Conservation (phyloP, 2,329 filamentous ascomycete genomes). For the Rhynchosporium secalis region DNA sequence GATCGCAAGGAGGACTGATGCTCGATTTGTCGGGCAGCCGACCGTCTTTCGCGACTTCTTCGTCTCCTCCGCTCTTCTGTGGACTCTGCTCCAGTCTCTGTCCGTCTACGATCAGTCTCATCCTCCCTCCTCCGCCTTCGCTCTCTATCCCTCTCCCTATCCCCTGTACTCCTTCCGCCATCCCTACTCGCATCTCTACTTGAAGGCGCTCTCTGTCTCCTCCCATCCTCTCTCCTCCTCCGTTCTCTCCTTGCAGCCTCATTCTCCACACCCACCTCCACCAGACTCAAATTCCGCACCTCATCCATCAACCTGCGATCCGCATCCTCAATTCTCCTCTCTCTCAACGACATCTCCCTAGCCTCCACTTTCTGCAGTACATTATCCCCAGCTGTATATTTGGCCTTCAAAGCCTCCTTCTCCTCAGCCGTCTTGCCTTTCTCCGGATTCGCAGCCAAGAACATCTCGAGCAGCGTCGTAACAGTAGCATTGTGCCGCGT, state of each 20-base stretch:
- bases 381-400: slow-evolving; percentile 80
- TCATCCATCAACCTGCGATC: slow-evolving; percentile 38
- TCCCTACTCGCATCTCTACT: slow-evolving; percentile 41
- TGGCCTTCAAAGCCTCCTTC: slow-evolving; percentile 70
- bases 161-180: slow-evolving; percentile 33
- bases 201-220: slow-evolving; percentile 32
- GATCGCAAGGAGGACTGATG: slow-evolving; percentile 89
- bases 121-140: slow-evolving; percentile 38
- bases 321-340: slow-evolving; percentile 52
- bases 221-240: slow-evolving; percentile 37
- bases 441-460: slow-evolving; percentile 74
- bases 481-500: slow-evolving; percentile 90
- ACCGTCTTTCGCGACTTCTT: slow-evolving; percentile 36
- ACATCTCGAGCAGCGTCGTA: slow-evolving; percentile 87
- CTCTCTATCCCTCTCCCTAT: slow-evolving; percentile 35
- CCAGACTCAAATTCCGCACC: slow-evolving; percentile 47
- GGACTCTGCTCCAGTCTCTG: slow-evolving; percentile 28
- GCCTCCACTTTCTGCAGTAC: slow-evolving; percentile 66
- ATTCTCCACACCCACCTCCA: slow-evolving; percentile 58
- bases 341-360: slow-evolving; percentile 52
- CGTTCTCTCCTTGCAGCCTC: slow-evolving; percentile 34
- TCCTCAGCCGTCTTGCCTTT: slow-evolving; percentile 70
- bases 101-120: slow-evolving; percentile 38
- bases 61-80: slow-evolving; percentile 32
- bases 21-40: slow-evolving; percentile 62